phyloP scores from a whole-genome alignment of 2,329 filamentous ascomycete species.

The Colletotrichum eleusines region DNA sequence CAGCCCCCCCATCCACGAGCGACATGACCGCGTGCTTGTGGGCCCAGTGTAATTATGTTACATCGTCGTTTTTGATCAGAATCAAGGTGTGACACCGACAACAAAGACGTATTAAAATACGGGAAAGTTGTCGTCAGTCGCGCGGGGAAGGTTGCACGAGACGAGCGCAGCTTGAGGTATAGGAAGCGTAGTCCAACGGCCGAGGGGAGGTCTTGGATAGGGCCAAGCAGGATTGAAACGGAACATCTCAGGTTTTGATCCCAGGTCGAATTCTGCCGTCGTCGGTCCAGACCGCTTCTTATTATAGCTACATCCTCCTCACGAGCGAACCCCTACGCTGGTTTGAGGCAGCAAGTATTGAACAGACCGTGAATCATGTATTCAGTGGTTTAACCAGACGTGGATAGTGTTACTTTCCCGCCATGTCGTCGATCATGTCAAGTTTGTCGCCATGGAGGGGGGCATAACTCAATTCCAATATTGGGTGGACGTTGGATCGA shows the following conservation, averaged over 20 bases:
- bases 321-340: not conserved
- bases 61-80: not conserved
- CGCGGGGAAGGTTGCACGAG: not conserved
- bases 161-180: not conserved
- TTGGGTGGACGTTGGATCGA: no score
- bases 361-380: not conserved
- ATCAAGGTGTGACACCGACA: not conserved
- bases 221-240: not conserved
- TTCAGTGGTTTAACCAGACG: not conserved
- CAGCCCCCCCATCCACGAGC: not conserved
- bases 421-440: not conserved
- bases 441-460: not conserved
- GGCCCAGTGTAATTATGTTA: not conserved
- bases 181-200: not conserved
- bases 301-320: not conserved
- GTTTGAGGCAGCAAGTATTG: not conserved
- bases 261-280: not conserved
- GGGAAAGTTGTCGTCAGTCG: not conserved
- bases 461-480: no score
- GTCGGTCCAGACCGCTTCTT: not conserved
- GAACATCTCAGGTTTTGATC: not conserved
- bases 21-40: not conserved
- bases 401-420: no score
- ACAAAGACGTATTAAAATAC: not conserved
- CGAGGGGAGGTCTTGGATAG: not conserved